Conservation (phyloP, 2,329 filamentous ascomycete species). For the Aspergillus niger region DNA sequence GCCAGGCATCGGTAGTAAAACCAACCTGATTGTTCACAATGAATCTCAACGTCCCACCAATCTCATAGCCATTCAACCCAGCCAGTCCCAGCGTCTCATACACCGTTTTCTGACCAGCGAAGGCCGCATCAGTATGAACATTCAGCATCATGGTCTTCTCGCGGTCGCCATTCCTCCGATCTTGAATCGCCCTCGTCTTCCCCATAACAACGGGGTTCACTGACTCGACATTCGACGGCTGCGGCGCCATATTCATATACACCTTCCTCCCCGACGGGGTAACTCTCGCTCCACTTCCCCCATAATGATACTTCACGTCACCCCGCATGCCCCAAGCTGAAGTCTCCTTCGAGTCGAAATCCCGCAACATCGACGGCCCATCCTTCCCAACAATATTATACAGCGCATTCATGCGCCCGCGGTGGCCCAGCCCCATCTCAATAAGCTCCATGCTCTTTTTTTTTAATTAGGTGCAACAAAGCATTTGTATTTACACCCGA, state of each 20-base stretch:
- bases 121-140: constrained; percentile 94
- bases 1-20: constrained; percentile 97
- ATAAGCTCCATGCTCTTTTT: too few relatives aligned
- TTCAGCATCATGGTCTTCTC: constrained; percentile 89
- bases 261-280: constrained; percentile 98
- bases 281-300: constrained; percentile 99
- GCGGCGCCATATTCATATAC: constrained; percentile 95
- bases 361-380: constrained; percentile 99
- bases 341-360: constrained; percentile 85
- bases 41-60: constrained; percentile 93
- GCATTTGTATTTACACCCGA: too few relatives aligned
- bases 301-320: constrained; percentile 98
- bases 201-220: constrained; percentile 97
- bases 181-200: constrained; percentile 96
- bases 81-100: constrained; percentile 99
- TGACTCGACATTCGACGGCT: constrained; percentile 96
- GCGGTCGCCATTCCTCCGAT: constrained; percentile 95
- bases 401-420: constrained; percentile 95
- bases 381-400: constrained; percentile 99
- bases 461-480: too few relatives aligned
- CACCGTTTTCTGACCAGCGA: constrained; percentile 93
- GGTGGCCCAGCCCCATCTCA: constrained; percentile 98
- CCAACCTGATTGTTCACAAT: constrained; percentile 99
- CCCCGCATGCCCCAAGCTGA: constrained; percentile 88
- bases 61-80: constrained; percentile 92